Percentiles rank a stretch among this genome's conserved stretches.
These are phyloP conservation scores for Ciborinia camelliae DNA, from an alignment of 2,329 filamentous ascomycete species.

Conservation along the genomic window DNA sequence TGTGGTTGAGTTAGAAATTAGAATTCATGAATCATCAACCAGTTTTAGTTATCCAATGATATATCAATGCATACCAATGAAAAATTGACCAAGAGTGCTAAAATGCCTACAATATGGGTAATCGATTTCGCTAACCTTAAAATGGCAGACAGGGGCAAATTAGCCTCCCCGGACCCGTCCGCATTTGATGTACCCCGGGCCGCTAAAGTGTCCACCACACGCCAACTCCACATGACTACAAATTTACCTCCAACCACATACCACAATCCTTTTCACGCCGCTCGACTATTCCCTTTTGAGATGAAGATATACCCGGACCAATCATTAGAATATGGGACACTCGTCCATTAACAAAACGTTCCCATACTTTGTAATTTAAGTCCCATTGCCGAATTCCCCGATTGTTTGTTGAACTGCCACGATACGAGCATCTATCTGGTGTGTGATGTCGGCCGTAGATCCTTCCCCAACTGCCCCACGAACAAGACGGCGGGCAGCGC, in stretches of 20 bases:
- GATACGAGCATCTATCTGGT: background rate
- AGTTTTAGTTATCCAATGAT: background rate
- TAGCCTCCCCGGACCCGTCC: no score
- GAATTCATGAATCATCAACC: background rate
- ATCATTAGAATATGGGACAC: background rate
- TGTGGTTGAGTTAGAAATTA: background rate
- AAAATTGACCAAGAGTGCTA: background rate
- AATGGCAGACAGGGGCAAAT: background rate
- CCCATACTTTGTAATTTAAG: background rate
- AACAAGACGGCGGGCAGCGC: conserved; percentile 28
- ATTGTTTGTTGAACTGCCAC: background rate
- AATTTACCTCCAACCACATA: background rate
- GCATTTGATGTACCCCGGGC: background rate
- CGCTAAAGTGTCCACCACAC: background rate
- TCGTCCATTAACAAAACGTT: background rate
- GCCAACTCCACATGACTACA: background rate
- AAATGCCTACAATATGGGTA: background rate
- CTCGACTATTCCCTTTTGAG: background rate
- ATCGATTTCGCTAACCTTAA: background rate
- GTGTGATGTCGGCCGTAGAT: conserved; percentile 12
- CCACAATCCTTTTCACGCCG: background rate
- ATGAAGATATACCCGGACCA: background rate
- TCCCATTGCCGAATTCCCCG: background rate
- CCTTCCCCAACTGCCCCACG: conserved; percentile 10
- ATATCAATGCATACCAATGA: no score